Base-by-base conservation (phyloP, 345 rosid species). In the Rhodomyrtus tomentosa region DNA sequence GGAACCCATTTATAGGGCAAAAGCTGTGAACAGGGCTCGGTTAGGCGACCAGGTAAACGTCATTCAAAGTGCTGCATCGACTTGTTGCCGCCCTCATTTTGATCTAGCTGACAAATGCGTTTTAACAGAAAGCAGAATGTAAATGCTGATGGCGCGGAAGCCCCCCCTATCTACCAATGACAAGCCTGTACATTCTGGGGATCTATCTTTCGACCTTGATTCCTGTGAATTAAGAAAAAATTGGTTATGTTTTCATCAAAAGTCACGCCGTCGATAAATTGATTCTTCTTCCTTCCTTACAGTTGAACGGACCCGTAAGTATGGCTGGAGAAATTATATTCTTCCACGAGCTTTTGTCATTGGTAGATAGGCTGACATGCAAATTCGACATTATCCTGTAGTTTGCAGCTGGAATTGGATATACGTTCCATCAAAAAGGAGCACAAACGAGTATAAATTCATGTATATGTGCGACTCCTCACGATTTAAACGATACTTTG, bases 21-120 rank as follows among this genome's bases (percentile, higher is more conserved):
- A 85, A 85, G 86, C 84, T 56, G 56, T 50, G 88, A 89, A 76
- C 87, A 87, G 84, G 89, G 90, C 84, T 85, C 85, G 10, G 90
- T 88, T 68, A 42, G 36, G 54, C 45, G 55, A 79, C 42, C 53
- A 82, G 82, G 62, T 72, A 38, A n/a, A 59, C 15, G 25, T 22
- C 38, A 27, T 36, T 25, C 80, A 50, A 76, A 38, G 29, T 42
- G 76, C 72, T 50, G 82, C 82, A 42, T 24, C 13, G 13, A 2
- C 32, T 48, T n/a, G 50, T 50, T 81, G 40, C 45, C 6, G 0
- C 79, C 45, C 79, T 68, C 45, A 68, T 68, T 68, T 20, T 36
- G 79, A 36, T 68, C 79, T 68, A 36, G 79, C 14, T 2, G 10
- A 24, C 54, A 49, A 24, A 50, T 50, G 38, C 55, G n/a, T 29